Percentiles rank a stretch among this genome's conserved stretches.
Conservation (phyloP, 768 basidiomycete species). For the Rickenella mellea region DNA sequence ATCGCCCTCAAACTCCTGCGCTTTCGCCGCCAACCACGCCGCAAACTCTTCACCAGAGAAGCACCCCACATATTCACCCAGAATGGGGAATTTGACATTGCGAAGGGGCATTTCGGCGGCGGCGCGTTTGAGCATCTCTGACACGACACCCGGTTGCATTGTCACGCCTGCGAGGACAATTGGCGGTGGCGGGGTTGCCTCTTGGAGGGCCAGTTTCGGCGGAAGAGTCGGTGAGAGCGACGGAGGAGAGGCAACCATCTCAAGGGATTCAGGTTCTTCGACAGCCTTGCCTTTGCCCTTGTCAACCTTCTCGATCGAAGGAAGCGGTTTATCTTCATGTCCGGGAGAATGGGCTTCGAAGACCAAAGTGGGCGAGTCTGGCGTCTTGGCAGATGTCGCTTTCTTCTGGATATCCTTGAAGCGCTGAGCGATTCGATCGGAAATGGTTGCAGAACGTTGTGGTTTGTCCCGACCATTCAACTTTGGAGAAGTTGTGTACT, state of each 20-base stretch:
- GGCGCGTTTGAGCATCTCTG: conserved; percentile 62
- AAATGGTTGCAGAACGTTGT: conserved; percentile 66
- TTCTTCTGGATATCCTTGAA: conserved; percentile 71
- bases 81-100: conserved; percentile 63
- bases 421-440: conserved; percentile 78
- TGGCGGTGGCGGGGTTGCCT: conserved; percentile 36
- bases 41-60: conserved; percentile 89
- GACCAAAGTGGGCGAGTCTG: neutral
- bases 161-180: conserved; percentile 72
- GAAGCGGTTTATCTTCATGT: conserved; percentile 17
- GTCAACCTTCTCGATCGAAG: conserved; percentile 63
- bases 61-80: conserved; percentile 79
- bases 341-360: neutral
- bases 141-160: conserved; percentile 53
- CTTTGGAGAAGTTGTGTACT: conserved; percentile 75
- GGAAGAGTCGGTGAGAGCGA: conserved; percentile 47
- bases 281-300: conserved; percentile 71
- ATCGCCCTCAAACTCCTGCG: conserved; percentile 69
- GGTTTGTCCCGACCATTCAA: conserved; percentile 44
- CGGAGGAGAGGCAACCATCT: conserved; percentile 28
- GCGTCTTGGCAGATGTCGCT: conserved; percentile 15
- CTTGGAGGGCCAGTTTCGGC: conserved; percentile 25
- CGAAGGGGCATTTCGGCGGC: conserved; percentile 62
- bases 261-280: conserved; percentile 9
- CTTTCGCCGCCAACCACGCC: conserved; percentile 70